Base-by-base conservation (phyloP, 2,329 filamentous ascomycete species). In the Colletotrichum sidae region DNA sequence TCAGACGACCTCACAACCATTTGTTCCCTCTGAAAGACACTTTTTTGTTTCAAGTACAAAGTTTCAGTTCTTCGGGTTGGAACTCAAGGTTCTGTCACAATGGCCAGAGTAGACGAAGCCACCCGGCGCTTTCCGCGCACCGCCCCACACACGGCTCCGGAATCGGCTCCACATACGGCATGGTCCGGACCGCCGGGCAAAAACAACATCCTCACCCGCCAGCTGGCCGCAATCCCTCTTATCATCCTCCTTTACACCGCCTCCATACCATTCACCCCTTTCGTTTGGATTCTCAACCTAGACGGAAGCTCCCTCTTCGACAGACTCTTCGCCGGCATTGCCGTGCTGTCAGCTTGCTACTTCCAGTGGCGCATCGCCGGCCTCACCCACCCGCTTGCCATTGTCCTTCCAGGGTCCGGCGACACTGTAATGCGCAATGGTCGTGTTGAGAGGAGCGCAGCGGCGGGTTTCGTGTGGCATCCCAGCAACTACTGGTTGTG, bases 271-370 rank as follows among this genome's bases (percentile, higher is more conserved):
- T 71, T 71, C 61, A 68, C 57, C 2, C 70, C 70, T 1, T 46
- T 69, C 17, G 37, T 55, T 15, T 70, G 68, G 69, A 10, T 69
- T 0, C 25, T 71, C 34, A 45, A 61, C 33, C 41, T 69, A 13
- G 62, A 70, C 10, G 69, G 68, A 25, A 79, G 83, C 63, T 83
- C 82, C 73, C 75, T 78, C 56, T 76, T 79, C 55, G 84, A 84
- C 70, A 78, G 80, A 65, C 74, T 83, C 57, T 76, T 80, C 15
- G 76, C 79, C 37, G 75, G 78, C 17, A 76, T 77, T 38, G 70
- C 74, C 25, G 72, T 75, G 49, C 73, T 82, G 51, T 74, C 73
- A 15, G 72, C 73, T 15, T 80, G 75, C 71, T 71, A 70, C 56
- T 71, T 71, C 53, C 70, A 71, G 50, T 71, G 67, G 67, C 61